A percentile compares a stretch with the other conserved stretches of the same genome.
Conservation (phyloP, 768 basidiomycete genomes). For the Suillus subluteus region DNA sequence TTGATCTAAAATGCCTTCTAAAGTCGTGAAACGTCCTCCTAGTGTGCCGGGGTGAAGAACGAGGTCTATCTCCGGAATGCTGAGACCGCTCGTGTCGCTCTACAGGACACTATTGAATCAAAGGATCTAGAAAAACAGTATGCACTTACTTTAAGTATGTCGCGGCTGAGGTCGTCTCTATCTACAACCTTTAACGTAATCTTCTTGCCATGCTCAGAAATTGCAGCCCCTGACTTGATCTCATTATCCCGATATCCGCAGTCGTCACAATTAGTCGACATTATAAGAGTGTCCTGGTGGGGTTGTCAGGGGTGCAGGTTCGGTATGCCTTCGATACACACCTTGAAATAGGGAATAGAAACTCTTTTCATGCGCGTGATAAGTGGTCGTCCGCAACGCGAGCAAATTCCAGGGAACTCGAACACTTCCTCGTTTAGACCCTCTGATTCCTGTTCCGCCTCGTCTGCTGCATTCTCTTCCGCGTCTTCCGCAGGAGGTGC, state of each 20-base stretch:
- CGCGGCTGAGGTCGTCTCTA: constrained; percentile 87
- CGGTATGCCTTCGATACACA: constrained; percentile 23
- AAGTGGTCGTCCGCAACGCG: constrained; percentile 81
- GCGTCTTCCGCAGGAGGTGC: constrained; percentile 50
- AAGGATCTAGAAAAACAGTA: neutral
- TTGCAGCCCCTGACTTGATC: constrained; percentile 91
- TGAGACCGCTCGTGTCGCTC: constrained; percentile 40
- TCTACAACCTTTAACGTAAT: constrained; percentile 92
- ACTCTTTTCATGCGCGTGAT: constrained; percentile 96
- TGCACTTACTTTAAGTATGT: constrained; percentile 83
- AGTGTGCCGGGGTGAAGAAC: constrained; percentile 91
- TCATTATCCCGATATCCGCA: constrained; percentile 99
- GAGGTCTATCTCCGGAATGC: constrained; percentile 94
- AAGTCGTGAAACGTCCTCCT: constrained; percentile 95
- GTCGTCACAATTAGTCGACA: constrained; percentile 95
- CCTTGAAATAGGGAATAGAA: constrained; percentile 97
- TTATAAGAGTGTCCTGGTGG: constrained; percentile 88
- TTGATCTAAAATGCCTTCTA: constrained; percentile 94
- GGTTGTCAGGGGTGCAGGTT: neutral
- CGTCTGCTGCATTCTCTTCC: constrained; percentile 14
- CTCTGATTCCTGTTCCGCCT: constrained; percentile 34
- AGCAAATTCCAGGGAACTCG: constrained; percentile 85
- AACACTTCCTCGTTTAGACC: constrained; percentile 81
- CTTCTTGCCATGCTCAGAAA: constrained; percentile 83
- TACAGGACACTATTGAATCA: constrained; percentile 34